Evolutionary conservation across 148 eudicot genomes (phyloP), one percentile per base, ranked within the genome.

Genomic region (Amaranthus cruentus): DNA sequence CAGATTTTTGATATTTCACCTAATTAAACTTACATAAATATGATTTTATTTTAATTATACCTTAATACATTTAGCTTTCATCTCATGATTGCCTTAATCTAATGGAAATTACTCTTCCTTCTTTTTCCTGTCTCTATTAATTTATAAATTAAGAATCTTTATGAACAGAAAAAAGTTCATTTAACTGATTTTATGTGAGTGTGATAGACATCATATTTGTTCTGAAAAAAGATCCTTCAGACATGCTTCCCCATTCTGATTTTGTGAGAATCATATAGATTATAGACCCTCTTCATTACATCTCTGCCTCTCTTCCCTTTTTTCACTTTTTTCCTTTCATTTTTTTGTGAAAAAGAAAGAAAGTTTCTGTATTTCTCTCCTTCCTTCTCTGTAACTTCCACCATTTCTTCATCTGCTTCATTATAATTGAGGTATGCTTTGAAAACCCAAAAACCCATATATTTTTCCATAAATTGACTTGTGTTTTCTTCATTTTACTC

Each of bases 281-380:
- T 28, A 28, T 28, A 28, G 44, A 80, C 62, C 60, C 55, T 48
- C 79, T 47, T 76, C 73, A 55, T 0, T 56, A 18, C 54, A 7
- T 78, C 66, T 74, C 76, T 67, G 73, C 80, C 74, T 81, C 84
- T 66, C 71, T 74, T 74, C 70, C 72, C n/a, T 62, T 77, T 49
- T 42, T 66, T 48, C 52, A 18, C 38, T 66, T 48, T 12, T 49
- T 42, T 43, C 11, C 5, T 62, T 38, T 42, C 0, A 38, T 50
- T 51, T 13, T 50, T 50, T 9, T 67, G 21, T 49, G 0, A 47
- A 47, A 15, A 7, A 7, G 2, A 15, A 42, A 62, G 3, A 3
- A 43, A 55, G 6, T 38, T 66, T 46, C 15, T 50, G 5, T 0
- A 21, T 38, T 53, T 6, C 13, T 28, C 66, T 51, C 54, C 44